phyloP scores from a whole-genome alignment of 2,329 filamentous ascomycete genomes.

The Byssothecium circinans region DNA sequence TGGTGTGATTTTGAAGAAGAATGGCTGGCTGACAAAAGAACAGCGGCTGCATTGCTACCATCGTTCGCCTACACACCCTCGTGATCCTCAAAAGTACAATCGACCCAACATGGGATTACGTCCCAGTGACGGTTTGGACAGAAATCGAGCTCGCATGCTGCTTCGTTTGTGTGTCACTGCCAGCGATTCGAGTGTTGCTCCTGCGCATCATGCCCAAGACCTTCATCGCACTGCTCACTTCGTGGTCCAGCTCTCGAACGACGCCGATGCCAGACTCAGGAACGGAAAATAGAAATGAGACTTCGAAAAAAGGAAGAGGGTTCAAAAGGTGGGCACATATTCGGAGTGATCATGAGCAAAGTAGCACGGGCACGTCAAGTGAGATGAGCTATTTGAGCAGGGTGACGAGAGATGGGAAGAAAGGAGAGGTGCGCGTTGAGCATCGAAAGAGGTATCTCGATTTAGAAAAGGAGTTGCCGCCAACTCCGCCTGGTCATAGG shows the following conservation, averaged over 20 bases:
- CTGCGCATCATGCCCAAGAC: slow-evolving; percentile 12
- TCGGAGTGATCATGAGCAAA: background rate
- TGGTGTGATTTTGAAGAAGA: background rate
- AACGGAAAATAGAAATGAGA: background rate
- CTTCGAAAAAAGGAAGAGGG: background rate
- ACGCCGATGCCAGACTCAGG: background rate
- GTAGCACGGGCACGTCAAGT: background rate
- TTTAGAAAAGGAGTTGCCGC: too few species aligned
- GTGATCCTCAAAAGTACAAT: slow-evolving; percentile 24
- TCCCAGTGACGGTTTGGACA: slow-evolving; percentile 26
- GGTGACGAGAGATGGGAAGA: background rate
- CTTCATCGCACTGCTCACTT: background rate
- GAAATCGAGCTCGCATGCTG: slow-evolving; percentile 27
- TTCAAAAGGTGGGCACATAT: background rate
- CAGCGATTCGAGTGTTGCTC: slow-evolving; percentile 25
- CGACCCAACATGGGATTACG: slow-evolving; percentile 34
- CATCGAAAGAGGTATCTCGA: too few species aligned
- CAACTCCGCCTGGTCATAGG: too few species aligned
- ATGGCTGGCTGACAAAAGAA: background rate
- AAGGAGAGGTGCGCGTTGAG: too few species aligned
- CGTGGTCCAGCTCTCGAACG: background rate
- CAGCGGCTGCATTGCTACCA: slow-evolving; percentile 27
- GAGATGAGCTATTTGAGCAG: background rate
- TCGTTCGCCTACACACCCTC: slow-evolving; percentile 27
- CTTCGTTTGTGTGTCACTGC: slow-evolving; percentile 27